Conservation (phyloP, 2,329 filamentous ascomycete genomes). For the Trichoderma pleuroti region DNA sequence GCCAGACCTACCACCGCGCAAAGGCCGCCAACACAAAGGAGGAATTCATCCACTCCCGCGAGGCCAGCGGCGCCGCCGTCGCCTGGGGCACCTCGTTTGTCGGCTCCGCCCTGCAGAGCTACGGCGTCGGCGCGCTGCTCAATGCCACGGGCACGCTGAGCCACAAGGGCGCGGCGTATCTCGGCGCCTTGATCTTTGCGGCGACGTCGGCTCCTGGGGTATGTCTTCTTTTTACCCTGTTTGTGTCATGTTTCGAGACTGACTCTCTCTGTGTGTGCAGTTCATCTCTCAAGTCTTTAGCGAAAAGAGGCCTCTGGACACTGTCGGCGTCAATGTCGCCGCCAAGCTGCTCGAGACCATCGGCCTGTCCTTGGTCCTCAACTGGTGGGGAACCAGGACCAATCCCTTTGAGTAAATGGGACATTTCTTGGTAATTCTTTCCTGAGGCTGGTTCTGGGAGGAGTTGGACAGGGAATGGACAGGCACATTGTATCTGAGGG, state of each 20-base stretch:
- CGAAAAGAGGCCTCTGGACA: conserved; percentile 90
- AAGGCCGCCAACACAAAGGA: conserved; percentile 91
- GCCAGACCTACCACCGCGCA: conserved; percentile 89
- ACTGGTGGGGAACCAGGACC: conserved; percentile 95
- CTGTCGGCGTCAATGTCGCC: conserved; percentile 77
- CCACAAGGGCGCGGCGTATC: conserved; percentile 96
- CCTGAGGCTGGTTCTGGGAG: not conserved
- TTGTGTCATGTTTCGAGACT: not conserved
- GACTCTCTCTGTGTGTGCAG: conserved; percentile 41
- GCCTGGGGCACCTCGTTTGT: conserved; percentile 88
- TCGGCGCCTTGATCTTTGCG: conserved; percentile 86
- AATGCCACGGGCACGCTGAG: conserved; percentile 92
- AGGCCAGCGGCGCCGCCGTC: conserved; percentile 80
- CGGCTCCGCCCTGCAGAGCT: conserved; percentile 84
- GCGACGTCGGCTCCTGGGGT: conserved; percentile 85
- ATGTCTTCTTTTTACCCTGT: conserved; percentile 33
- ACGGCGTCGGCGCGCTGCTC: conserved; percentile 84
- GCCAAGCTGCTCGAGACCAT: conserved; percentile 90
- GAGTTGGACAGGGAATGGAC: conserved; percentile 1
- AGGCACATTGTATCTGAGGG: not conserved
- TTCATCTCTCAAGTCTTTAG: conserved; percentile 82
- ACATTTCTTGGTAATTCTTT: not conserved
- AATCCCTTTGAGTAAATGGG: conserved; percentile 76
- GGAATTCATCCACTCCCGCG: conserved; percentile 92
- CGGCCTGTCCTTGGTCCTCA: conserved; percentile 85